A percentile compares a stretch with the other conserved stretches of the same genome.
Conservation (phyloP, 495 filamentous ascomycete genomes). For the Aspergillus olivimuriae region DNA sequence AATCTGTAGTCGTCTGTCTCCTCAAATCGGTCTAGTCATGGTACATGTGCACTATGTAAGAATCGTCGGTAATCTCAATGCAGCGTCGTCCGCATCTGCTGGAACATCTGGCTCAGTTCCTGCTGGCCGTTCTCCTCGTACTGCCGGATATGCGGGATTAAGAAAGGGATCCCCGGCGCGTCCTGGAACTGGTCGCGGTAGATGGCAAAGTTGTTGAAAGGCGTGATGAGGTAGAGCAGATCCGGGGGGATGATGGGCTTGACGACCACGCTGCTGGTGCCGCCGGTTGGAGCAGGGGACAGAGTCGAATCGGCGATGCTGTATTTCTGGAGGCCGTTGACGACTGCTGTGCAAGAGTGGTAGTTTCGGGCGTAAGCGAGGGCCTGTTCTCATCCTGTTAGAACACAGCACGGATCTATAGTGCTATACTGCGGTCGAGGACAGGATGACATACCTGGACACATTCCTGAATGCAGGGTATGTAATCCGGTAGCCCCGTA, state of each 20-base stretch:
- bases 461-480: slow-evolving; percentile 29
- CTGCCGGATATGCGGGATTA: slow-evolving; percentile 34
- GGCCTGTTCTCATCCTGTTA: slow-evolving; percentile 16
- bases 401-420: too few relatives aligned
- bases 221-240: slow-evolving; percentile 18
- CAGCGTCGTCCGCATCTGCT: slow-evolving; percentile 12
- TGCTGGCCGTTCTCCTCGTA: slow-evolving; percentile 25
- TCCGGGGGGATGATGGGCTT: slow-evolving; percentile 21
- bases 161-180: slow-evolving; percentile 34
- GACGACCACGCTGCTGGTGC: slow-evolving; percentile 14
- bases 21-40: too few relatives aligned
- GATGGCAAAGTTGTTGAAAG: slow-evolving; percentile 26
- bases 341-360: slow-evolving; percentile 31
- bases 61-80: too few relatives aligned
- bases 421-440: too few relatives aligned
- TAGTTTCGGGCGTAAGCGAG: slow-evolving; percentile 26
- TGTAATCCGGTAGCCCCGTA: slow-evolving; percentile 28
- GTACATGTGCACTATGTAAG: too few relatives aligned
- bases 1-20: too few relatives aligned
- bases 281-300: slow-evolving; percentile 9
- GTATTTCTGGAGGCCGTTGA: slow-evolving; percentile 30
- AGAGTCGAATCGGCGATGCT: slow-evolving; percentile 21
- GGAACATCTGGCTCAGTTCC: slow-evolving; percentile 26
- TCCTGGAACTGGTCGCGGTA: slow-evolving; percentile 31
- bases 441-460: too few relatives aligned